Evolutionary conservation across 306 rosid species (phyloP).

Genomic region (Cucumis hystrix): DNA sequence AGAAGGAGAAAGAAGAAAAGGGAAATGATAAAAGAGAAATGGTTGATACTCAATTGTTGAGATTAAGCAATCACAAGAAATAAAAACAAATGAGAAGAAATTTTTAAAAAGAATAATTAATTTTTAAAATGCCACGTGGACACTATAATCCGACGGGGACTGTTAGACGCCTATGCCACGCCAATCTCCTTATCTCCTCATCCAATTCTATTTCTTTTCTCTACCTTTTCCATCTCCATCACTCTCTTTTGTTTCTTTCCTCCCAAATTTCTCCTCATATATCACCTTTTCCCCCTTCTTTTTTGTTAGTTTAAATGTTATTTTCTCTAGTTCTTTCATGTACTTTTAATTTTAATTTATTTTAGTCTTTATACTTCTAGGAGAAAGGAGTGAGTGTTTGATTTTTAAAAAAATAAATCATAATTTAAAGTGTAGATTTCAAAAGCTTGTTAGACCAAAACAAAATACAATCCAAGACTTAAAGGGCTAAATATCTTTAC

Average conservation of each 20-base stretch:
- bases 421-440: no score
- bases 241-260: background rate
- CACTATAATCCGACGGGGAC: conserved; percentile 22
- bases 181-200: conserved; percentile 25
- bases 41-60: background rate
- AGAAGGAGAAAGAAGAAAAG: background rate
- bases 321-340: no score
- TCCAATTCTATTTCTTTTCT: background rate
- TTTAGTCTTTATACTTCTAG: no score
- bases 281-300: background rate
- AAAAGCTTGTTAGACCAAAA: no score
- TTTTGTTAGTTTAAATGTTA: no score
- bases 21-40: background rate
- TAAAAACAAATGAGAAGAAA: background rate
- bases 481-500: no score
- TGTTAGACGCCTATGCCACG: conserved; percentile 24
- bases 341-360: no score
- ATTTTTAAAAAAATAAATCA: no score
- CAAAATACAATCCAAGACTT: no score
- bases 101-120: no score
- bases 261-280: background rate
- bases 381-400: no score
- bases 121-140: background rate
- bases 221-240: background rate
- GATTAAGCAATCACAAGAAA: background rate